These are phyloP conservation scores for Coniosporium tulheliwenetii DNA, from an alignment of 2,329 filamentous ascomycete genomes.

Conservation along the genomic window DNA sequence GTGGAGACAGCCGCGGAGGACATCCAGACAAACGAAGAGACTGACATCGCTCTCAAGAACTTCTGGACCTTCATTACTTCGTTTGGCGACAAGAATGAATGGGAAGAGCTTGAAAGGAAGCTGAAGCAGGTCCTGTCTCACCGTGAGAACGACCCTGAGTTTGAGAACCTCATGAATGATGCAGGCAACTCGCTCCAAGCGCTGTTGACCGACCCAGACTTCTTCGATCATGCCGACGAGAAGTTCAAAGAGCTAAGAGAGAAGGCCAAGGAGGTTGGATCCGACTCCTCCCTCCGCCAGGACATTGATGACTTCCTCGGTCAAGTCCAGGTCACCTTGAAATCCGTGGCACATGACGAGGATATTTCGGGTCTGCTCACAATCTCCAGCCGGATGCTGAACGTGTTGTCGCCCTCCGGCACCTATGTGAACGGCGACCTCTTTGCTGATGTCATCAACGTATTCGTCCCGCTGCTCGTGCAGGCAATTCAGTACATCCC, in stretches of 20 bases:
- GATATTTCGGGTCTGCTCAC: conserved; percentile 55
- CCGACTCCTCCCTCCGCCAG: conserved; percentile 50
- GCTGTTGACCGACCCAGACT: conserved; percentile 71
- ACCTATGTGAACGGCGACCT: conserved; percentile 54
- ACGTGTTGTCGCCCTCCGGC: conserved; percentile 52
- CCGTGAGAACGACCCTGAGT: conserved; percentile 62
- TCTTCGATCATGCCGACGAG: conserved; percentile 61
- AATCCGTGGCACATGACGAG: conserved; percentile 54
- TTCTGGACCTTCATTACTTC: conserved; percentile 69
- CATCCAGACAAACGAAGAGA: conserved; percentile 54
- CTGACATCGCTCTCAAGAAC: conserved; percentile 60
- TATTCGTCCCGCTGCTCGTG: conserved; percentile 66
- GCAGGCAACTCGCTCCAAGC: conserved; percentile 61
- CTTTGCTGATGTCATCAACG: conserved; percentile 57
- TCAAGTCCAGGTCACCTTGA: conserved; percentile 52
- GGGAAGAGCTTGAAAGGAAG: conserved; percentile 56
- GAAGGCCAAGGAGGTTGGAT: conserved; percentile 41
- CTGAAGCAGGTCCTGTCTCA: conserved; percentile 60
- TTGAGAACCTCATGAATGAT: conserved; percentile 62
- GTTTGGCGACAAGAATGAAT: conserved; percentile 59
- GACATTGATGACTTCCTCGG: conserved; percentile 59
- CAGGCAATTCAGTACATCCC: conserved; percentile 73
- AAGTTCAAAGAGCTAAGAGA: conserved; percentile 44
- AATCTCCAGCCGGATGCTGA: conserved; percentile 51
- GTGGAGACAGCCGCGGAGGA: conserved; percentile 53